phyloP scores from a whole-genome alignment of 2,329 filamentous ascomycete genomes.

The Aspergillus fischeri region DNA sequence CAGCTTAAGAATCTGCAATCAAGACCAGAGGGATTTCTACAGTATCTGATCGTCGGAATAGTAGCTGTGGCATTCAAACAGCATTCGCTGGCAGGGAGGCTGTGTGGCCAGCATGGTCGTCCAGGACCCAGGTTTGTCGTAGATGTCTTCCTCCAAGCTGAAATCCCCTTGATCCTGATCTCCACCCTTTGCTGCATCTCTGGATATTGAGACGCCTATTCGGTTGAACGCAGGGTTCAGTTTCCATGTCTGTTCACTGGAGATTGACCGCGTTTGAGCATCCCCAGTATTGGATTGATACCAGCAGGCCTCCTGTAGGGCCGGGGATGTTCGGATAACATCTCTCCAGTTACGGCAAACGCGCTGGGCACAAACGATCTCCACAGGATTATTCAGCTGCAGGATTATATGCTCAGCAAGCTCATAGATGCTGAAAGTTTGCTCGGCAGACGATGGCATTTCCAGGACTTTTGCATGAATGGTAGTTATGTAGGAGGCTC shows the following conservation, averaged over 20 bases:
- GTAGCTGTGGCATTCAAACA: not conserved
- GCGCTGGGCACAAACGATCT: not conserved
- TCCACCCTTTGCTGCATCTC: not conserved
- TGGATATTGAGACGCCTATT: constrained; percentile 1
- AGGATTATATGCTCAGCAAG: constrained; percentile 1
- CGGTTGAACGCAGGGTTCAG: constrained; percentile 4
- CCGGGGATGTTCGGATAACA: constrained; percentile 1
- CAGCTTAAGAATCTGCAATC: not conserved
- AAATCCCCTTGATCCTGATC: constrained; percentile 1
- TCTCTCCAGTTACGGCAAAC: constrained; percentile 4
- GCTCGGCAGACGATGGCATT: not conserved
- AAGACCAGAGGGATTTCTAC: not conserved
- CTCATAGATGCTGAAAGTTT: constrained; percentile 4
- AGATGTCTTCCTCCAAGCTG: not conserved
- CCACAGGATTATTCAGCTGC: constrained; percentile 1
- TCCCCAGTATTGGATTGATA: not conserved
- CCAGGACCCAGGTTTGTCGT: constrained; percentile 5
- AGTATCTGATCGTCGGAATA: not conserved
- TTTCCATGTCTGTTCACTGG: not conserved
- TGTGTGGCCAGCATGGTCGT: constrained; percentile 5
- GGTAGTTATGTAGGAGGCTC: not conserved
- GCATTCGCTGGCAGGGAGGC: constrained; percentile 3
- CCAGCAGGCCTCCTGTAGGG: constrained; percentile 1
- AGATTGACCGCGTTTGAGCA: not conserved
- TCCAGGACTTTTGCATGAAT: not conserved